These are phyloP conservation scores for Phytophthora vignae DNA, from an alignment of 352 stramenopile species.

Conservation along the genomic window DNA sequence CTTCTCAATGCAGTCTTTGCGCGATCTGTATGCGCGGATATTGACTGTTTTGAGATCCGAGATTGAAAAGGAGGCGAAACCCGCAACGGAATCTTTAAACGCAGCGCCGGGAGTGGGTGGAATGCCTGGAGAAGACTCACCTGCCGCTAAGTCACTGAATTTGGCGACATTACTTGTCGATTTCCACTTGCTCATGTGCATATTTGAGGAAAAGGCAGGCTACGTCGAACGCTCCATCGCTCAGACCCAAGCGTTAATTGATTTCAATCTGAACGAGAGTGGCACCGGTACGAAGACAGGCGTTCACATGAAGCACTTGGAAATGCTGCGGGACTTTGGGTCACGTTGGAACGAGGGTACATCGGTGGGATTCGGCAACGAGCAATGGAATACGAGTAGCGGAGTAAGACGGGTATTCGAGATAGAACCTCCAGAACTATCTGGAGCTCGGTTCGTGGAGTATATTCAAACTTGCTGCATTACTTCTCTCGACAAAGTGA, in stretches of 20 bases:
- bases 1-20: conserved; percentile 75
- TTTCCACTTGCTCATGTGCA: conserved; percentile 65
- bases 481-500: conserved; percentile 36
- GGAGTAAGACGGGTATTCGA: conserved; percentile 2
- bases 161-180: conserved; percentile 41
- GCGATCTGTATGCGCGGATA: conserved; percentile 76
- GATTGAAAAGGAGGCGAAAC: conserved; percentile 14
- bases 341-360: conserved; percentile 40
- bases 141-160: conserved; percentile 1
- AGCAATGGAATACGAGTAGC: conserved; percentile 3
- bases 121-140: neutral
- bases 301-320: conserved; percentile 24
- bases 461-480: conserved; percentile 27
- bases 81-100: neutral
- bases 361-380: conserved; percentile 37
- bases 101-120: neutral
- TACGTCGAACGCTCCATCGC: conserved; percentile 70
- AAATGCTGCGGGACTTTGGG: conserved; percentile 43
- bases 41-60: conserved; percentile 58
- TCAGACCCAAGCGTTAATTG: conserved; percentile 72
- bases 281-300: neutral
- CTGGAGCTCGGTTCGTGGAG: conserved; percentile 19
- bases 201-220: conserved; percentile 61
- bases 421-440: conserved; percentile 16
- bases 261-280: conserved; percentile 48